Base-by-base conservation (phyloP, 202 grass and related monocot species). In the Panicum virgatum region DNA sequence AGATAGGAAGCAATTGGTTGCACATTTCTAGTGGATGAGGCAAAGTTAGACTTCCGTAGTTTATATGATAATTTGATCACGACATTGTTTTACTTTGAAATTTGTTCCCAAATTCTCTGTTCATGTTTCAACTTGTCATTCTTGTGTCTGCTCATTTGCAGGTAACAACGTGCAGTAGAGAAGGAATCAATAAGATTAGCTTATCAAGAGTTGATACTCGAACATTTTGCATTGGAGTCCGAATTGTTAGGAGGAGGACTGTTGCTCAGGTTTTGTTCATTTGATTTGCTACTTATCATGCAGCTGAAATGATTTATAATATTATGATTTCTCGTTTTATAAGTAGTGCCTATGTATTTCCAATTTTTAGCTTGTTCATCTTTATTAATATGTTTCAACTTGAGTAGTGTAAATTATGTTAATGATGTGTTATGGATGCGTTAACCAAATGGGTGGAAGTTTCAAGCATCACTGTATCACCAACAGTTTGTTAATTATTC, bases 151-250 rank as follows among this genome's bases (percentile, higher is more conserved):
- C 42, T 64, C 42, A 20, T 89, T 80, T 84, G 72, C 84, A 99
- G 96, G 90, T 99, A 87, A 96, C 90, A 75, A 86, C 85, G 36
- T 87, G 63, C 83, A 96, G 93, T 83, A 91, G 75, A 71, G 96
- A 96, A 80, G 96, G 96, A 68, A 79, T 84, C 82, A 99, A 99
- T 76, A 96, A 96, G 90, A 92, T 99, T 78, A 80, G 58, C 82
- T 90, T 99, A 76, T 58, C 87, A 76, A 91, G 93, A 83, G 80
- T 85, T 72, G 96, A 99, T 90, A 42, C 83, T 62, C 96, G 96
- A 19, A 85, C 89, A 14, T 99, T 99, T 89, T 99, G 93, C 81
- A 96, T 99, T 84, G 96, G 96, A 42, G 89, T 99, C 69, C 84
- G 96, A 89, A 85, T 99, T 80, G 93, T 80, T 39, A 90, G 19